phyloP scores from a whole-genome alignment of 805 yeast genomes.

The Yamadazyma nakazawae region DNA sequence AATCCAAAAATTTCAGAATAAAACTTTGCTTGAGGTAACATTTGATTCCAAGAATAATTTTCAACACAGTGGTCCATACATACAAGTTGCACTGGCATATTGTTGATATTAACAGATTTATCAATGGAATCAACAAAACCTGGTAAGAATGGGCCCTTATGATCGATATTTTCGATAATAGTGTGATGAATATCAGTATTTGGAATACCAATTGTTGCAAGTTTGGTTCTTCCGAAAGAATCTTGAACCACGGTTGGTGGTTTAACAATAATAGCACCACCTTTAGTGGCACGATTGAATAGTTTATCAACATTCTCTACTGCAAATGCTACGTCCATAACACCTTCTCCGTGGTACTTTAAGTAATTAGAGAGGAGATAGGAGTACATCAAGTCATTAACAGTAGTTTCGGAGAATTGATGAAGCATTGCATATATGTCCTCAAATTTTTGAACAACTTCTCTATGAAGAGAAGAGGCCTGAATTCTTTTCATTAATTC shows the following conservation, averaged over 20 bases:
- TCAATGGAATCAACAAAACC: conserved; percentile 26
- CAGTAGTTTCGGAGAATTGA: not conserved
- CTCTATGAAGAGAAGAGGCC: conserved; percentile 13
- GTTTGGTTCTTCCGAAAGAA: conserved; percentile 45
- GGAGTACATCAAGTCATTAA: conserved; percentile 8
- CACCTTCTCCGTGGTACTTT: conserved; percentile 68
- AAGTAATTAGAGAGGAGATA: conserved; percentile 20
- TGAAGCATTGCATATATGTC: not conserved
- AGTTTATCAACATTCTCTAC: conserved; percentile 50
- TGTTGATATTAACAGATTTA: conserved; percentile 17
- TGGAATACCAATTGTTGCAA: conserved; percentile 45
- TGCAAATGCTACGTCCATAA: conserved; percentile 70
- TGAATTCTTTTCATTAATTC: not conserved
- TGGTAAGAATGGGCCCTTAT: conserved; percentile 50
- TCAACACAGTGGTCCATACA: conserved; percentile 79
- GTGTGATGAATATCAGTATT: conserved; percentile 70
- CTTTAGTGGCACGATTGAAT: conserved; percentile 43
- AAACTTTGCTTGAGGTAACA: conserved; percentile 54
- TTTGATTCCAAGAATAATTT: conserved; percentile 67
- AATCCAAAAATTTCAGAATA: conserved; percentile 68
- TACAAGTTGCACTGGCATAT: conserved; percentile 29
- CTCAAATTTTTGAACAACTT: not conserved
- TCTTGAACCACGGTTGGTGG: conserved; percentile 36
- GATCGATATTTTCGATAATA: conserved; percentile 48
- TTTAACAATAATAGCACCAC: conserved; percentile 47